Conservation (phyloP, 352 stramenopile genomes). For the Phytopythium vexans region DNA sequence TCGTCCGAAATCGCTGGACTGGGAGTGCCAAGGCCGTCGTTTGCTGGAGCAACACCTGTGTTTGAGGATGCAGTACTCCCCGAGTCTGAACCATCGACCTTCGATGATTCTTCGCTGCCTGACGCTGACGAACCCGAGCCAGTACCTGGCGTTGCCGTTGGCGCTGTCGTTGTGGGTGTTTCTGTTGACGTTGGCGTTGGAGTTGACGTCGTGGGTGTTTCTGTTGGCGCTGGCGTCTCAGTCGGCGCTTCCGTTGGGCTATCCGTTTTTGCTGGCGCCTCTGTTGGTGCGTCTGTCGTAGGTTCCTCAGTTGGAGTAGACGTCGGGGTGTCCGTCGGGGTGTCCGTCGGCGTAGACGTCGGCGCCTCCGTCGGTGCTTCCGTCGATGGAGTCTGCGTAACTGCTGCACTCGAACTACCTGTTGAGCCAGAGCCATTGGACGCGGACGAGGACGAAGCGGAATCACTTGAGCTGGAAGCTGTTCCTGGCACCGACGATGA, state of each 20-base stretch:
- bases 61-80: too few species aligned
- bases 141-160: neutral
- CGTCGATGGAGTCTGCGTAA: neutral
- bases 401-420: too few species aligned
- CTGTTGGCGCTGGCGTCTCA: neutral
- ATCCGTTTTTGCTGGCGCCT: neutral
- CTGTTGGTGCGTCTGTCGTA: constrained; percentile 1
- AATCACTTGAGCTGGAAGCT: too few species aligned
- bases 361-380: neutral
- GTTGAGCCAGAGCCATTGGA: too few species aligned
- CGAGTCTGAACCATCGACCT: neutral
- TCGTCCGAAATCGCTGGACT: too few species aligned
- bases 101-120: neutral
- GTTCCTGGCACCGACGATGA: too few species aligned
- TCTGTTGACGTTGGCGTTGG: neutral
- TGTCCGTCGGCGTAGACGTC: constrained; percentile 4
- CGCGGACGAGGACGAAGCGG: too few species aligned
- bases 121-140: neutral
- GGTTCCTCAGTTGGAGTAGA: neutral
- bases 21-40: too few species aligned
- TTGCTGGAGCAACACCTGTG: too few species aligned
- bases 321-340: constrained; percentile 5
- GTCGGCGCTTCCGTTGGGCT: neutral
- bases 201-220: neutral
- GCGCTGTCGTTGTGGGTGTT: neutral